Percentiles rank a stretch among this genome's conserved stretches.
phyloP scores from a whole-genome alignment of 805 yeast species.

The Schwanniomyces pseudopolymorphus region DNA sequence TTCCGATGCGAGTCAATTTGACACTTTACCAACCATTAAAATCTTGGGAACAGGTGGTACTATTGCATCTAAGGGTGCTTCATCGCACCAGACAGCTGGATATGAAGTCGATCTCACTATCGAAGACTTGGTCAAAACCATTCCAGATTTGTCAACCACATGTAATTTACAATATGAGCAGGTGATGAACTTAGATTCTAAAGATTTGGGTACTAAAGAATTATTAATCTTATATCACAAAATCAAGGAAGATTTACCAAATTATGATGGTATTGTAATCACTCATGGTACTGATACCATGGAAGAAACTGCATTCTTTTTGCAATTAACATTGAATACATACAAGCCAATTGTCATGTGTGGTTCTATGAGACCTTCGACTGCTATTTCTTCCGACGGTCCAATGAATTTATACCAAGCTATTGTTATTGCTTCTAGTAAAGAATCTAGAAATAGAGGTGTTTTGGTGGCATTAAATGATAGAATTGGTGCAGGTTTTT shows the following conservation, averaged over 20 bases:
- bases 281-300: slow-evolving; percentile 74
- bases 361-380: slow-evolving; percentile 75
- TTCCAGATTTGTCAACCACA: slow-evolving; percentile 54
- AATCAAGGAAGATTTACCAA: slow-evolving; percentile 42
- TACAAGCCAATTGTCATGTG: slow-evolving; percentile 62
- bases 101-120: slow-evolving; percentile 43
- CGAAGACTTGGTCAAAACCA: slow-evolving; percentile 50
- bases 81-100: slow-evolving; percentile 43
- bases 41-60: slow-evolving; percentile 49
- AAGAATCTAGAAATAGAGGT: slow-evolving; percentile 54
- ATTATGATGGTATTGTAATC: slow-evolving; percentile 59
- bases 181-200: slow-evolving; percentile 60
- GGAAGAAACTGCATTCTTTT: slow-evolving; percentile 66
- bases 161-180: slow-evolving; percentile 64
- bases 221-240: slow-evolving; percentile 46
- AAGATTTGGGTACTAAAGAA: slow-evolving; percentile 49
- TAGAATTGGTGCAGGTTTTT: slow-evolving; percentile 67
- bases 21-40: slow-evolving; percentile 34
- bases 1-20: slow-evolving; percentile 11
- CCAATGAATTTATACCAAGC: slow-evolving; percentile 74
- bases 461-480: slow-evolving; percentile 66
- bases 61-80: slow-evolving; percentile 42
- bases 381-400: slow-evolving; percentile 69
- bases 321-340: slow-evolving; percentile 47
- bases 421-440: slow-evolving; percentile 57